Conservation (phyloP, 345 rosid species). For the Linum trigynum region DNA sequence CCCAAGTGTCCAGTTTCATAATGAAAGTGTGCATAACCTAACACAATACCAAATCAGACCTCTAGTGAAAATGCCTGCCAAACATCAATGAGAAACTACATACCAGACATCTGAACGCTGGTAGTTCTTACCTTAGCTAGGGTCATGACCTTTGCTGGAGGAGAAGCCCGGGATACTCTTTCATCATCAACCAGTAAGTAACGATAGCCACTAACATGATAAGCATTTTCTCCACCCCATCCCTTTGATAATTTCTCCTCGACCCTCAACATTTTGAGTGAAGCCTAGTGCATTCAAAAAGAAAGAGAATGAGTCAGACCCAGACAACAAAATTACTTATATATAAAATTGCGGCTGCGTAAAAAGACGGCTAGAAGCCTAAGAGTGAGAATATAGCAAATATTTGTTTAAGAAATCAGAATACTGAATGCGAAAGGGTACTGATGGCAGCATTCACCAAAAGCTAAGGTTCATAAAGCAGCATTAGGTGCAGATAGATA, state of each 20-base stretch:
- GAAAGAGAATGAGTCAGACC: slow-evolving; percentile 3
- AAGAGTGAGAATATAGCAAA: slow-evolving; percentile 1
- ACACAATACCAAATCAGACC: neutral
- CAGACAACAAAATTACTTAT: neutral
- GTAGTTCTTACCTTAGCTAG: slow-evolving; percentile 52
- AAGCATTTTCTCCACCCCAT: slow-evolving; percentile 98
- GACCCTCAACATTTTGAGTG: slow-evolving; percentile 60
- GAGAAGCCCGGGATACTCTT: slow-evolving; percentile 79
- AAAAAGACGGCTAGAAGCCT: neutral
- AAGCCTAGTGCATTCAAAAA: slow-evolving; percentile 40
- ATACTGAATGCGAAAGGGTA: neutral
- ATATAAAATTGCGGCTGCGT: neutral
- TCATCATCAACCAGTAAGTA: slow-evolving; percentile 76
- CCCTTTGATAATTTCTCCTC: slow-evolving; percentile 93
- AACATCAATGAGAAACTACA: neutral
- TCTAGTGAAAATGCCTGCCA: neutral
- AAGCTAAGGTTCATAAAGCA: neutral
- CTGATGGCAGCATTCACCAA: neutral
- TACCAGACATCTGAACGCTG: neutral
- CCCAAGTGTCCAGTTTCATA: neutral
- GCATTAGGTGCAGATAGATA: too few species aligned
- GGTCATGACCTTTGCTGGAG: slow-evolving; percentile 80
- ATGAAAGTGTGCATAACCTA: neutral
- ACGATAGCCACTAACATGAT: slow-evolving; percentile 88
- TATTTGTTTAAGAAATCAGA: neutral